Conservation (phyloP, 2,329 filamentous ascomycete genomes). For the Zasmidium cellare region DNA sequence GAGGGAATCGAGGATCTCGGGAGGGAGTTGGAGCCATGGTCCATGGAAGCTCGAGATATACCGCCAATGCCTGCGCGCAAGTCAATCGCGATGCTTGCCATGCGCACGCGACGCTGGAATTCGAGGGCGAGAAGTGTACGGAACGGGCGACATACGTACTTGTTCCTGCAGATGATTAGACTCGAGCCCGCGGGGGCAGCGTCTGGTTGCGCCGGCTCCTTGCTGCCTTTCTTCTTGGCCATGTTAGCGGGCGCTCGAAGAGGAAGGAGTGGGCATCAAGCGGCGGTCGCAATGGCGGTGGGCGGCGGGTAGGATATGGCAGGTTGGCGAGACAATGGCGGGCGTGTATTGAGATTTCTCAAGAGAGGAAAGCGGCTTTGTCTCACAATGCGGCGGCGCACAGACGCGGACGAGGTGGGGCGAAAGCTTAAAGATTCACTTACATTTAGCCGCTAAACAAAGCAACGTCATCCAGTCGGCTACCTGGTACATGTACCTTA, state of each 20-base stretch:
- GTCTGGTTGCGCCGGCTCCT: constrained; percentile 20
- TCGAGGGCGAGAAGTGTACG: background rate
- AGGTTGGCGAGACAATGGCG: background rate
- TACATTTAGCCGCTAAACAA: background rate
- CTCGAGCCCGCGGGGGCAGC: constrained; percentile 46
- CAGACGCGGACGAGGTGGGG: background rate
- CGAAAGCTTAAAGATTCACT: background rate
- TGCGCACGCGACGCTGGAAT: background rate
- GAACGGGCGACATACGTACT: constrained; percentile 53
- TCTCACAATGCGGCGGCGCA: too few species aligned
- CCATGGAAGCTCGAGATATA: constrained; percentile 84
- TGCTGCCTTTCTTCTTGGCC: constrained; percentile 35
- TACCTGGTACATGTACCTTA: too few species aligned
- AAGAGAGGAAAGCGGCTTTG: background rate
- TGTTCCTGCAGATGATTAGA: constrained; percentile 66
- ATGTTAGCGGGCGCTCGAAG: constrained; percentile 18
- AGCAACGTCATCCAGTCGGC: too few species aligned
- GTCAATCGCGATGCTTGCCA: constrained; percentile 3
- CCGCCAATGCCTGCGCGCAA: constrained; percentile 69
- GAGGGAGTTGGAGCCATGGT: constrained; percentile 77
- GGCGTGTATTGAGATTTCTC: background rate
- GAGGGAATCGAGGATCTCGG: constrained; percentile 75
- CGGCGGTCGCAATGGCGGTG: background rate
- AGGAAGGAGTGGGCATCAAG: background rate
- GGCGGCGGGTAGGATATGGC: background rate